These are phyloP conservation scores for Cordyceps farinosa DNA, from an alignment of 2,329 filamentous ascomycete species.

Conservation along the genomic window DNA sequence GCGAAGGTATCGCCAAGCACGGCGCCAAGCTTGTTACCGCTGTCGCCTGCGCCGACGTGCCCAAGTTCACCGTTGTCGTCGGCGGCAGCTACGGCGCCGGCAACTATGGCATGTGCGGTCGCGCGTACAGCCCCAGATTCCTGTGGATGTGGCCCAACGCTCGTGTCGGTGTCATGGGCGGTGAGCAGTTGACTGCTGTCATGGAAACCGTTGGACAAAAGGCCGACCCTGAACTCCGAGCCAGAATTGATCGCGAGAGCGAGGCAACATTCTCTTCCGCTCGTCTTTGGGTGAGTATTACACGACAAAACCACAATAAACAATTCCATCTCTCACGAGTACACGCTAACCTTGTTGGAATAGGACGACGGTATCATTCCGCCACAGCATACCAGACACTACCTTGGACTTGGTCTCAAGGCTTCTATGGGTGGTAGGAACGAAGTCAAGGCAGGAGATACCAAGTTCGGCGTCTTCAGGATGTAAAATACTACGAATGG, in stretches of 20 bases:
- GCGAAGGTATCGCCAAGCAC: slow-evolving; percentile 95
- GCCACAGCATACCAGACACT: slow-evolving; percentile 69
- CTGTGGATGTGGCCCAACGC: slow-evolving; percentile 98
- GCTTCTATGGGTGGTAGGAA: slow-evolving; percentile 68
- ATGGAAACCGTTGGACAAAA: slow-evolving; percentile 92
- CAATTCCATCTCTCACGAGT: slow-evolving; percentile 5
- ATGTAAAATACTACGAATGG: slow-evolving; percentile 54
- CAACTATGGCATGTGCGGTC: slow-evolving; percentile 97
- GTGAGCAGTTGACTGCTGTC: slow-evolving; percentile 84
- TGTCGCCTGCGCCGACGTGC: slow-evolving; percentile 88
- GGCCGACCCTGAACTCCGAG: slow-evolving; percentile 74
- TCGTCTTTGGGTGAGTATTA: slow-evolving; percentile 69
- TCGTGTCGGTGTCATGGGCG: slow-evolving; percentile 93
- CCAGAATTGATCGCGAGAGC: slow-evolving; percentile 84
- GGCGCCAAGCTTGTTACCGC: slow-evolving; percentile 95
- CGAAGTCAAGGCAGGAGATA: slow-evolving; percentile 57
- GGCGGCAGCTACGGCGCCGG: slow-evolving; percentile 89
- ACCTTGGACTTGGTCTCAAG: slow-evolving; percentile 68
- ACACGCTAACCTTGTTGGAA: neutral
- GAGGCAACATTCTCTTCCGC: slow-evolving; percentile 86
- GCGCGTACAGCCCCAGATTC: slow-evolving; percentile 87
- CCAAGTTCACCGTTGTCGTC: slow-evolving; percentile 96
- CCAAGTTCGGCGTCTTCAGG: slow-evolving; percentile 75
- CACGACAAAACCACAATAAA: neutral
- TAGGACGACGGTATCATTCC: slow-evolving; percentile 77